These are phyloP conservation scores for Paecilomyces niveus DNA, from an alignment of 2,329 filamentous ascomycete species.

Conservation along the genomic window DNA sequence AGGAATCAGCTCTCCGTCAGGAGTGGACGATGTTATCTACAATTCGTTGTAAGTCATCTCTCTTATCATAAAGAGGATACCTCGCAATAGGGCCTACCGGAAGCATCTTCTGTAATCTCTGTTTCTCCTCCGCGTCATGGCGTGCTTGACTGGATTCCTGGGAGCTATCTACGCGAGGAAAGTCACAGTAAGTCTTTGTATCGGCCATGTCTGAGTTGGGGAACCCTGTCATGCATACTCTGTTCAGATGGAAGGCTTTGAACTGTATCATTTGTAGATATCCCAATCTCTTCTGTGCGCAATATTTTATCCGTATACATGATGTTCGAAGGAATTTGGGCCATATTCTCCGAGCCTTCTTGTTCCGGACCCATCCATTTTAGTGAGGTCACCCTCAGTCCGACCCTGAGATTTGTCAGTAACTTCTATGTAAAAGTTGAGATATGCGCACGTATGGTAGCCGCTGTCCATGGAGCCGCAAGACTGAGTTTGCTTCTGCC, in stretches of 20 bases:
- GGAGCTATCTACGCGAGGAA: conserved; percentile 4
- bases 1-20: conserved; percentile 20
- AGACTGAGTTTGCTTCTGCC: conserved; percentile 27
- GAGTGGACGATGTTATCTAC: conserved; percentile 13
- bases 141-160: conserved; percentile 16
- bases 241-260: neutral
- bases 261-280: conserved; percentile 7
- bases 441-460: conserved; percentile 30
- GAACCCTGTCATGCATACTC: neutral
- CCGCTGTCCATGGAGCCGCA: conserved; percentile 29
- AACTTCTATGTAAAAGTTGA: neutral
- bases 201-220: neutral
- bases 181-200: neutral
- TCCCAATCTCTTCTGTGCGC: conserved; percentile 20
- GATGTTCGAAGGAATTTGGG: conserved; percentile 22
- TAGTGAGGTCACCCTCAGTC: conserved; percentile 26
- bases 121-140: conserved; percentile 18
- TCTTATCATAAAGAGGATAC: neutral
- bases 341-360: conserved; percentile 14
- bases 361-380: conserved; percentile 21
- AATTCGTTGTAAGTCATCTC: conserved; percentile 6
- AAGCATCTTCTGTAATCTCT: conserved; percentile 26
- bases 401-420: conserved; percentile 20
- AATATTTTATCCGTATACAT: conserved; percentile 19
- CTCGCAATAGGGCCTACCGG: conserved; percentile 6